Base-by-base conservation (phyloP, 306 rosid species). In the Mimosa pudica region DNA sequence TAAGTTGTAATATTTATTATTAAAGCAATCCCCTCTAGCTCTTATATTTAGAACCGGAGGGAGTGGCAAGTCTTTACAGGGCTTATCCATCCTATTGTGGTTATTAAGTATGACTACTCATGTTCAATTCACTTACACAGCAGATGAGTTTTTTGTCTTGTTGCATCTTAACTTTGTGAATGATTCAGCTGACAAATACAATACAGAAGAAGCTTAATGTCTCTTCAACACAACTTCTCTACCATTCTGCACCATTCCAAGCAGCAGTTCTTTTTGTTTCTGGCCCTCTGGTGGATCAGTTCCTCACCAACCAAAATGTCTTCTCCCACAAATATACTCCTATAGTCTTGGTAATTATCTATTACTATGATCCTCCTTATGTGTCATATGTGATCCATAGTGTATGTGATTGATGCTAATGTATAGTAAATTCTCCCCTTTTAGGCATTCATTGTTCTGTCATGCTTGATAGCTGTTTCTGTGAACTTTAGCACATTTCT, bases 401-500 rank as follows among this genome's bases (percentile, higher is more conserved):
- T 62, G 8, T 42, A 32, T 1, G 33, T 62, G 68, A 11, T 62
- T 62, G 42, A 32, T 30, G 32, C 13, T 60, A 6, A 55, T n/a
- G 4, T 60, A 4, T 20, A 10, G 65, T 24, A 24, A 68, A 68
- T 8, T 45, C 45, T 18, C 12, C 1, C 13, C 20, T 7, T 57
- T 5, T 66, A 95, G 99, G 89, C 83, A 35, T 93, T 95, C 84
- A 95, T 95, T 79, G 60, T 91, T 67, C 80, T 95, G 24, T 95
- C 99, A 0, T 95, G 99, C 90, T 65, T 95, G 74, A 95, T 95
- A 71, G 91, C 99, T 2, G 99, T 95, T 32, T 88, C 94, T 3
- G 99, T 95, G 85, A 95, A 95, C 94, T 95, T 95, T 44, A 95
- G 99, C 87, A 95, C 99, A 0, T 95, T 95, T 74, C 77, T 95